Evolutionary conservation across 768 basidiomycete genomes (phyloP).

Genomic region (Pisolithus sp.): DNA sequence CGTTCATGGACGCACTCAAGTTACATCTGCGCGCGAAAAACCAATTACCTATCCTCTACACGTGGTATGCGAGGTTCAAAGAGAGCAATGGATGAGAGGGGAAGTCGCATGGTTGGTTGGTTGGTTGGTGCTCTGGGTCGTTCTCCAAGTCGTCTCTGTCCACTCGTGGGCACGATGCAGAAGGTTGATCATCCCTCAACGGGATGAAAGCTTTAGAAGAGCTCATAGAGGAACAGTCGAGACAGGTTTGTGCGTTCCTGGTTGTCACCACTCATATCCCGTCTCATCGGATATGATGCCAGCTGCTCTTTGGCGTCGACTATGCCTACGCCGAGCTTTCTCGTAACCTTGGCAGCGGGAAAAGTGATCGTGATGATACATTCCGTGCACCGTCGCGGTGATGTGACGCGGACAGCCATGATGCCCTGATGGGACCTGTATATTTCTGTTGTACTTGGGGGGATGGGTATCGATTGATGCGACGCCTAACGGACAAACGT

Average conservation of each 20-base stretch:
- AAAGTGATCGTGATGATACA: conserved; percentile 15
- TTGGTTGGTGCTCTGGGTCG: conserved; percentile 50
- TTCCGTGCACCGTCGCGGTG: neutral
- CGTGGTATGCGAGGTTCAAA: conserved; percentile 90
- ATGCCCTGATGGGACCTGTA: too few species aligned
- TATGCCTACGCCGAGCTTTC: conserved; percentile 94
- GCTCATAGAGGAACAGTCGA: conserved; percentile 88
- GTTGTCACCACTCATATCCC: neutral
- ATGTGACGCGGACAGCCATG: too few species aligned
- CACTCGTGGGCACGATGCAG: neutral
- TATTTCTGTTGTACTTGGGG: too few species aligned
- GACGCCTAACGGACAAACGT: too few species aligned
- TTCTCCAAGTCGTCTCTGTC: neutral
- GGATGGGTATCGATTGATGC: too few species aligned
- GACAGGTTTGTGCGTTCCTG: conserved; percentile 58
- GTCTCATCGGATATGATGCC: neutral
- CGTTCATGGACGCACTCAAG: conserved; percentile 97
- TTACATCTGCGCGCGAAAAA: conserved; percentile 90
- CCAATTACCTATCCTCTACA: conserved; percentile 86
- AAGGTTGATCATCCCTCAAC: conserved; percentile 94
- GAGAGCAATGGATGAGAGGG: conserved; percentile 97
- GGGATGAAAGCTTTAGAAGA: conserved; percentile 97
- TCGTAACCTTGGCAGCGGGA: conserved; percentile 54
- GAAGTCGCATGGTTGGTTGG: conserved; percentile 83
- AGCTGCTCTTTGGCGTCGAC: conserved; percentile 96